Conservation (phyloP, 73 alveolate species). For the Blepharisma japonicum region DNA sequence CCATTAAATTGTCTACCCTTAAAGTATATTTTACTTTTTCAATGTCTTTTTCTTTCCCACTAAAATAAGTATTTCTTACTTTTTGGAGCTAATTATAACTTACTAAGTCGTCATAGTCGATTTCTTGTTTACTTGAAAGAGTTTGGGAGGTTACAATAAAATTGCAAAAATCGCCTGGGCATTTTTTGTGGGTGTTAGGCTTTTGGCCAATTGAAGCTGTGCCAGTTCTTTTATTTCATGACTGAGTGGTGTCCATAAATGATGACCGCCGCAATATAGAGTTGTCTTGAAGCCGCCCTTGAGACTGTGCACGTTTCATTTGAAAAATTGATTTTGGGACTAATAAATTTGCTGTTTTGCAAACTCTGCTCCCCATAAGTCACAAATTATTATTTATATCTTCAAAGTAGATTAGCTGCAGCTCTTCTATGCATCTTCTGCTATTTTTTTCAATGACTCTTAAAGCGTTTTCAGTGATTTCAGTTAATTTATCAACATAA, state of each 20-base stretch:
- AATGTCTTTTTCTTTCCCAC: neutral
- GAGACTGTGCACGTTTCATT: neutral
- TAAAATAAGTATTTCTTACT: neutral
- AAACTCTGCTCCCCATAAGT: neutral
- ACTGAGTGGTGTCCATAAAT: neutral
- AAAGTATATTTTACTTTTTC: constrained; percentile 11
- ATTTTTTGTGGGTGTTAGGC: neutral
- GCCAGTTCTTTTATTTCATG: neutral
- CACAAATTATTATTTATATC: neutral
- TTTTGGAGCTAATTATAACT: neutral
- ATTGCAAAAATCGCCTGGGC: constrained; percentile 23
- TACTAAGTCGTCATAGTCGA: constrained; percentile 10
- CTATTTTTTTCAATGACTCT: neutral
- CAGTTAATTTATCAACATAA: neutral
- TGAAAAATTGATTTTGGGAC: neutral
- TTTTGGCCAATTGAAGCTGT: neutral
- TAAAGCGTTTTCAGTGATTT: neutral
- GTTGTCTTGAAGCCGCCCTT: neutral
- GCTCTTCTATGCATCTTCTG: neutral
- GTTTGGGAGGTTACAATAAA: neutral
- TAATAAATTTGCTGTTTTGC: neutral
- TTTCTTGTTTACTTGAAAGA: neutral
- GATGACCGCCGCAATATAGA: neutral
- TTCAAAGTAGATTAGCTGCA: neutral
- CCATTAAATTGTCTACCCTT: constrained; percentile 1